A percentile compares a stretch with the other conserved stretches of the same genome.
phyloP scores from a whole-genome alignment of 2,329 filamentous ascomycete genomes.

The Scedosporium minutisporum region DNA sequence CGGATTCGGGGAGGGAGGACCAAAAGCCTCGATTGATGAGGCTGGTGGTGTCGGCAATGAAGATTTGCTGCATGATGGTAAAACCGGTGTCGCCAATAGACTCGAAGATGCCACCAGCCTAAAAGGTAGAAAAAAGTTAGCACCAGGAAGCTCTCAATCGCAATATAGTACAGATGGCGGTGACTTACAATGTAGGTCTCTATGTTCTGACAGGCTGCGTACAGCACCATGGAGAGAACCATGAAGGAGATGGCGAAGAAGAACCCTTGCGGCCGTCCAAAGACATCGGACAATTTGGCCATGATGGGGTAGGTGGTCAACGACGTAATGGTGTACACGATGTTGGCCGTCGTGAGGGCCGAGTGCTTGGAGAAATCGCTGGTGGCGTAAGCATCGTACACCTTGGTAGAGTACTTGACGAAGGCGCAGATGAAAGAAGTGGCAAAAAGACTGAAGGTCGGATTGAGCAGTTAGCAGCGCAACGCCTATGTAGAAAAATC shows the following conservation, averaged over 20 bases:
- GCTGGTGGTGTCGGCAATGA: conserved; percentile 52
- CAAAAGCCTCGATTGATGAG: conserved; percentile 52
- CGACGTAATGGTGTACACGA: conserved; percentile 36
- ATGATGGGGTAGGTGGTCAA: conserved; percentile 49
- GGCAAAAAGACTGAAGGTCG: conserved; percentile 16
- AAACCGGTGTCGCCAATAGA: conserved; percentile 38
- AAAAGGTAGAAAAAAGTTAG: not conserved
- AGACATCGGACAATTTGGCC: conserved; percentile 50
- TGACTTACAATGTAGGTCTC: conserved; percentile 36
- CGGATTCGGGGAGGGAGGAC: conserved; percentile 44
- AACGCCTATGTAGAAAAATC: not conserved
- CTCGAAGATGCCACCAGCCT: conserved; percentile 48
- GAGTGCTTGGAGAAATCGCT: conserved; percentile 36
- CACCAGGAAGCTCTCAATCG: not conserved
- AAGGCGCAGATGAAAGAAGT: conserved; percentile 22
- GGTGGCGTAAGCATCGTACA: conserved; percentile 23
- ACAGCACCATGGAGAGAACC: conserved; percentile 41
- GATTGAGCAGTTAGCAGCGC: not conserved
- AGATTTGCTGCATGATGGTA: conserved; percentile 30
- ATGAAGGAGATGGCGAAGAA: conserved; percentile 21
- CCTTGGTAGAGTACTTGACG: conserved; percentile 20
- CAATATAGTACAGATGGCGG: too few relatives aligned
- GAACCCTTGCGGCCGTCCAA: conserved; percentile 47
- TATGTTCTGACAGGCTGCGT: conserved; percentile 44
- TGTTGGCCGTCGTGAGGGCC: conserved; percentile 35